These are phyloP conservation scores for Mycena crocata DNA, from an alignment of 768 basidiomycete species.

Conservation along the genomic window DNA sequence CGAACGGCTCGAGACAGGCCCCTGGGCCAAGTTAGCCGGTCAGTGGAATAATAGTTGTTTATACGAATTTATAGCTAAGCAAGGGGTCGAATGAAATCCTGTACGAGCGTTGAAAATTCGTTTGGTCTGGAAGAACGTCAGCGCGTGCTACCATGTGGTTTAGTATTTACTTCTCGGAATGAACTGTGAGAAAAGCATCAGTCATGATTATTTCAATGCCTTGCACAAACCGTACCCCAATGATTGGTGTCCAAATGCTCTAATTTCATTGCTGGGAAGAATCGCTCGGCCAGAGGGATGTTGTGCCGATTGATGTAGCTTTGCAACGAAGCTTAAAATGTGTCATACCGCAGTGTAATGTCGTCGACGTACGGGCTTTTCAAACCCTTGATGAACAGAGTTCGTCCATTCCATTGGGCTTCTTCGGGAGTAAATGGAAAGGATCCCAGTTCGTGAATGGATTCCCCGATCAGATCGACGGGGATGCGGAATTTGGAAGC, in stretches of 20 bases:
- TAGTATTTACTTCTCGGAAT: slow-evolving; percentile 73
- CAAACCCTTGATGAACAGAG: slow-evolving; percentile 83
- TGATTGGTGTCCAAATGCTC: slow-evolving; percentile 81
- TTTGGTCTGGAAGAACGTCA: slow-evolving; percentile 13
- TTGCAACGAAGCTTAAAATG: slow-evolving; percentile 35
- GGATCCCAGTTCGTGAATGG: slow-evolving; percentile 76
- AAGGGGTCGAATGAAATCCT: slow-evolving; percentile 25
- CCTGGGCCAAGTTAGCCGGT: too few species aligned
- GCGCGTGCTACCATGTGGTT: background rate
- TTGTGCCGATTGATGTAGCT: slow-evolving; percentile 83
- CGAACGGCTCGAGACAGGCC: too few species aligned
- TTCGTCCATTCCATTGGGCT: slow-evolving; percentile 64
- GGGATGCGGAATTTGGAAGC: slow-evolving; percentile 75
- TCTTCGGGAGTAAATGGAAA: slow-evolving; percentile 80
- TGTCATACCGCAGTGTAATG: background rate
- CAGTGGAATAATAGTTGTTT: too few species aligned
- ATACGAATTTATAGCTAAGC: background rate
- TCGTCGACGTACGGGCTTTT: slow-evolving; percentile 74
- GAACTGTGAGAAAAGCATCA: slow-evolving; percentile 60
- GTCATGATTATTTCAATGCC: background rate
- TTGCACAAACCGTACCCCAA: slow-evolving; percentile 72
- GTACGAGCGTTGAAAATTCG: slow-evolving; percentile 24
- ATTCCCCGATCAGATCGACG: slow-evolving; percentile 68
- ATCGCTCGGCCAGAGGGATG: slow-evolving; percentile 65
- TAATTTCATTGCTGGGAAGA: slow-evolving; percentile 79